phyloP scores from a whole-genome alignment of 169 alveolate genomes.

The Eimeria nieschulzi region DNA sequence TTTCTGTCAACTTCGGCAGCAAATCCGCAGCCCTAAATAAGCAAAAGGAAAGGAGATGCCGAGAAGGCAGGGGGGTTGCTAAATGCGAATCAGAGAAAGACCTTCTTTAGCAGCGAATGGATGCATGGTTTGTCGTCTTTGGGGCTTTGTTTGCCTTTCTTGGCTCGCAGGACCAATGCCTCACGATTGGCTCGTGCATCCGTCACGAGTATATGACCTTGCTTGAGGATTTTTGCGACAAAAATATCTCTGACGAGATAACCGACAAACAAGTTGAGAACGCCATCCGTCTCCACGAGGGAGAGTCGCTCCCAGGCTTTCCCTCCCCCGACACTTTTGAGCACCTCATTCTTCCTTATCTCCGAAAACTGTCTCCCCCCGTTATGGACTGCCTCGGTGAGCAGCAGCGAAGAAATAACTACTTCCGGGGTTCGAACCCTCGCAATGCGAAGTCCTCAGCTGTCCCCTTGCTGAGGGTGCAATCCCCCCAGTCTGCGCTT shows the following conservation, averaged over 20 bases:
- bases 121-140: background rate
- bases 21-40: background rate
- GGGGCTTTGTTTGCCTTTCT: too few species aligned
- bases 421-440: too few species aligned
- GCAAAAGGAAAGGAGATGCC: background rate
- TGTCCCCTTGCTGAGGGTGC: too few species aligned
- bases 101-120: background rate
- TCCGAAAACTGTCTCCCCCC: conserved; percentile 93
- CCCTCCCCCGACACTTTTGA: conserved; percentile 98
- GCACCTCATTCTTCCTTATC: conserved; percentile 94
- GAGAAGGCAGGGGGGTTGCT: background rate
- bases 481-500: background rate
- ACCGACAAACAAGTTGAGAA: conserved; percentile 91
- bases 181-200: conserved; percentile 51
- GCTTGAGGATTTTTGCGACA: conserved; percentile 89
- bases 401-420: too few species aligned
- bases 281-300: conserved; percentile 97
- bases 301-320: conserved; percentile 98
- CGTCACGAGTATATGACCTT: conserved; percentile 91
- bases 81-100: background rate
- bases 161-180: conserved; percentile 34
- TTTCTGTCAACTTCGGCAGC: too few species aligned
- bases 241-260: conserved; percentile 86
- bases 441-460: too few species aligned
- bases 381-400: conserved; percentile 86